Percentiles rank a stretch among this genome's conserved stretches.
These are phyloP conservation scores for Fragaria ananassa DNA, from an alignment of 306 rosid species.

Conservation along the genomic window DNA sequence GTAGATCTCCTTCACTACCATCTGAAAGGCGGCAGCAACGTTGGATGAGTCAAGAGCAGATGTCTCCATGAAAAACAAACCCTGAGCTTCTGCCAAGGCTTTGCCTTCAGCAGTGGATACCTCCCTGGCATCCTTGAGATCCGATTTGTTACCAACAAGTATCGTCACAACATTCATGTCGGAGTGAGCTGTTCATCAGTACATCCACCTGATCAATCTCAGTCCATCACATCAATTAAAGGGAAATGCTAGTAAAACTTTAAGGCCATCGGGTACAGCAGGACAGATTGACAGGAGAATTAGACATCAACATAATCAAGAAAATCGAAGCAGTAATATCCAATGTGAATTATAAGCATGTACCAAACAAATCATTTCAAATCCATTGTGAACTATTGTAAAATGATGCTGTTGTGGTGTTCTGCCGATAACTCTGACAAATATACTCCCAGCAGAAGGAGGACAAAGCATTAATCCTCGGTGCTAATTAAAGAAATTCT, in stretches of 20 bases:
- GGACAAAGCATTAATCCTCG: background rate
- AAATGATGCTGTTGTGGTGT: background rate
- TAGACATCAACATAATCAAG: background rate
- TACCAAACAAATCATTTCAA: background rate
- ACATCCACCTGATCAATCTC: conserved; percentile 51
- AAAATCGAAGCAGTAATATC: background rate
- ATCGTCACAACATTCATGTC: conserved; percentile 96
- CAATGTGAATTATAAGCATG: background rate
- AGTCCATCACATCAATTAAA: conserved; percentile 30
- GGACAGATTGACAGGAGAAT: background rate
- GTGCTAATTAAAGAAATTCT: background rate
- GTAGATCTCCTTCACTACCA: conserved; percentile 89
- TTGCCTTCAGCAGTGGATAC: conserved; percentile 86
- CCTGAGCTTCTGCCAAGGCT: conserved; percentile 86
- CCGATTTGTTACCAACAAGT: conserved; percentile 95
- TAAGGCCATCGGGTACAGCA: background rate
- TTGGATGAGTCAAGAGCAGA: conserved; percentile 96
- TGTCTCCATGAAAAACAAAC: conserved; percentile 95
- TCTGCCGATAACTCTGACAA: background rate
- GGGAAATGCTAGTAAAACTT: conserved; percentile 15
- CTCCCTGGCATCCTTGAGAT: conserved; percentile 93
- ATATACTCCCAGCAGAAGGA: background rate
- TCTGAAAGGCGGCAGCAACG: conserved; percentile 84
- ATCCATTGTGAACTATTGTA: background rate
- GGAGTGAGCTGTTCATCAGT: conserved; percentile 80